phyloP scores from a whole-genome alignment of 2,329 filamentous ascomycete genomes.

The Aspergillus novoparasiticus region DNA sequence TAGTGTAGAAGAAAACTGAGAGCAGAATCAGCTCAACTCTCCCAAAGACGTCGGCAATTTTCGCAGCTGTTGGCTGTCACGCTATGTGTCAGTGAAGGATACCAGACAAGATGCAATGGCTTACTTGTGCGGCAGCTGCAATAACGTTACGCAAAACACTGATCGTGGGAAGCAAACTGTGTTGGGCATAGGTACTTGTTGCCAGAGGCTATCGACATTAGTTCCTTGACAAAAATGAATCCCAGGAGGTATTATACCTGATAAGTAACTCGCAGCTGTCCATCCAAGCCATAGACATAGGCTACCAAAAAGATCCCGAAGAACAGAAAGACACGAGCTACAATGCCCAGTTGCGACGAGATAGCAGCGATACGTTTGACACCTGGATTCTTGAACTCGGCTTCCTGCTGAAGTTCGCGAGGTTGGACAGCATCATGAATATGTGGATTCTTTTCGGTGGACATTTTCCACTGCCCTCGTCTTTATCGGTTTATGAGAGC shows the following conservation, averaged over 20 bases:
- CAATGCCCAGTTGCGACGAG: slow-evolving; percentile 52
- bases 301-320: slow-evolving; percentile 63
- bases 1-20: slow-evolving; percentile 59
- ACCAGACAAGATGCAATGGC: slow-evolving; percentile 2
- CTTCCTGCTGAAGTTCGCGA: background rate
- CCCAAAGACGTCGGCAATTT: slow-evolving; percentile 66
- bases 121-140: slow-evolving; percentile 57
- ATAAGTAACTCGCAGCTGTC: slow-evolving; percentile 56
- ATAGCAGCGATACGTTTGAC: slow-evolving; percentile 64
- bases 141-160: slow-evolving; percentile 62
- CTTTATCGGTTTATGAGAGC: background rate
- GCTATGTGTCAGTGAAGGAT: background rate
- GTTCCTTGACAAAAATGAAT: background rate
- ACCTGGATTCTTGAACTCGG: slow-evolving; percentile 47
- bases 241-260: slow-evolving; percentile 32
- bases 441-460: background rate
- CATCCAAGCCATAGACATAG: slow-evolving; percentile 66
- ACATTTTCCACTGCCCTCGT: background rate
- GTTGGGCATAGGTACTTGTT: slow-evolving; percentile 53
- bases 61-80: slow-evolving; percentile 59
- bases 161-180: slow-evolving; percentile 62
- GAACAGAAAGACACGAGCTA: slow-evolving; percentile 62
- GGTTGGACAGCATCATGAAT: background rate
- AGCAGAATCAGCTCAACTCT: slow-evolving; percentile 60
- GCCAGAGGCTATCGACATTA: slow-evolving; percentile 48